These are phyloP conservation scores for Suillus weaverae DNA, from an alignment of 768 basidiomycete species.

Conservation along the genomic window DNA sequence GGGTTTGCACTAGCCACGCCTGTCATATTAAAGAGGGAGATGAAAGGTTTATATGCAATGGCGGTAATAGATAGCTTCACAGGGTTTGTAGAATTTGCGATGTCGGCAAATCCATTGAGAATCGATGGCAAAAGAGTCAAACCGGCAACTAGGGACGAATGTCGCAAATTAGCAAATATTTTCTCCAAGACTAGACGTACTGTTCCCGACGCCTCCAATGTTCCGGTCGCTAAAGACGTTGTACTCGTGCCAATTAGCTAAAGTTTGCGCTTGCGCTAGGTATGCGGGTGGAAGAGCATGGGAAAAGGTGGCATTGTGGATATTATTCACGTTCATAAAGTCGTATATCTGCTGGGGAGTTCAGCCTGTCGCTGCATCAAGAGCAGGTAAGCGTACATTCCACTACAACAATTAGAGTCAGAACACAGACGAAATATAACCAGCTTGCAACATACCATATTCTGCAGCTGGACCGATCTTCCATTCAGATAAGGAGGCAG, in stretches of 20 bases:
- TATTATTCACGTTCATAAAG: slow-evolving; percentile 70
- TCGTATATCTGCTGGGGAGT: slow-evolving; percentile 53
- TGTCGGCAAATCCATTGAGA: slow-evolving; percentile 49
- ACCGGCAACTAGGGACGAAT: slow-evolving; percentile 53
- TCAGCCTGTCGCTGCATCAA: slow-evolving; percentile 1
- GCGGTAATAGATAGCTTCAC: slow-evolving; percentile 59
- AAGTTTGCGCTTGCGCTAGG: slow-evolving; percentile 53
- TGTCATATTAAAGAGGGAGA: slow-evolving; percentile 79
- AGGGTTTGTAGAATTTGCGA: slow-evolving; percentile 51
- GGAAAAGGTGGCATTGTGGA: slow-evolving; percentile 62
- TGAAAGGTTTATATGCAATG: slow-evolving; percentile 75
- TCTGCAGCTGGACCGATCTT: slow-evolving; percentile 49
- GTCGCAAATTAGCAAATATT: background rate
- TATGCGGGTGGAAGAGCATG: slow-evolving; percentile 45
- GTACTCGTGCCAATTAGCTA: slow-evolving; percentile 77
- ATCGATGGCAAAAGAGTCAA: slow-evolving; percentile 64
- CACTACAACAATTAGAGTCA: slow-evolving; percentile 33
- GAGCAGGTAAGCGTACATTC: slow-evolving; percentile 37
- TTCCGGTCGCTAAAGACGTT: slow-evolving; percentile 57
- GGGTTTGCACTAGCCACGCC: slow-evolving; percentile 50
- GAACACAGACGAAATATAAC: background rate
- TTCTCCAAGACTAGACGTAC: slow-evolving; percentile 32
- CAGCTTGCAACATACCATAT: slow-evolving; percentile 47
- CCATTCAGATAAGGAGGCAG: slow-evolving; percentile 56
- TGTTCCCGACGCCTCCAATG: slow-evolving; percentile 65